Percentiles rank a stretch among this genome's conserved stretches.
These are phyloP conservation scores for Neocallimastix lanati DNA, from an alignment of 192 early-diverging fungal species.

Conservation along the genomic window DNA sequence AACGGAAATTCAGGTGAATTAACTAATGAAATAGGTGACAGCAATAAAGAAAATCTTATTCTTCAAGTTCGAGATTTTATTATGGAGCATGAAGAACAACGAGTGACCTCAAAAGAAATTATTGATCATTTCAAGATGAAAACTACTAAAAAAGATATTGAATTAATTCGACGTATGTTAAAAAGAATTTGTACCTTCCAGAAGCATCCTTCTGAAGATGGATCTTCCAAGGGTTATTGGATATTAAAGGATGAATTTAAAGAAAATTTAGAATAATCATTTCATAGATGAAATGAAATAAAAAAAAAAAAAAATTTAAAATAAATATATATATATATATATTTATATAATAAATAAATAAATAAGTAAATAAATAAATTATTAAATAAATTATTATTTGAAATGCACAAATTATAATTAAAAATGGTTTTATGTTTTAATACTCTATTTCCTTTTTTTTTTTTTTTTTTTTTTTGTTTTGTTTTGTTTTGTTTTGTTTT, in stretches of 20 bases:
- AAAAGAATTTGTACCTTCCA: conserved; percentile 47
- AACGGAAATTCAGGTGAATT: not conserved
- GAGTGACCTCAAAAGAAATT: conserved; percentile 24
- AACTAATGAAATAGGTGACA: conserved; percentile 3
- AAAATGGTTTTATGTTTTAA: too few species aligned
- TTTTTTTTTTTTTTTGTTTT: too few species aligned
- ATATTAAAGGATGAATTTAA: conserved; percentile 30
- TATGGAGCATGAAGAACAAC: conserved; percentile 13
- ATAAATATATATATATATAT: too few species aligned
- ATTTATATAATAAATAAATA: too few species aligned
- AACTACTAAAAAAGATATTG: conserved; percentile 23
- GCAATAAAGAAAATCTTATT: conserved; percentile 17
- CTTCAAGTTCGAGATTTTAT: conserved; percentile 34
- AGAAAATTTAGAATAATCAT: not conserved
- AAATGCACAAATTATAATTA: too few species aligned
- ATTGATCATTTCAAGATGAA: conserved; percentile 27
- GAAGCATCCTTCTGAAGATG: conserved; percentile 5
- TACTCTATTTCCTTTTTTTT: too few species aligned
- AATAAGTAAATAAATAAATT: too few species aligned
- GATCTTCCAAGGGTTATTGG: conserved; percentile 24
- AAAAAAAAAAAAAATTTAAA: too few species aligned
- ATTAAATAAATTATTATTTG: too few species aligned
- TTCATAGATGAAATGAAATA: too few species aligned
- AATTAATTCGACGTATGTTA: conserved; percentile 17
- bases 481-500: too few species aligned